These are phyloP conservation scores for Parachaetomium inaequale DNA, from an alignment of 495 filamentous ascomycete genomes.

Conservation along the genomic window DNA sequence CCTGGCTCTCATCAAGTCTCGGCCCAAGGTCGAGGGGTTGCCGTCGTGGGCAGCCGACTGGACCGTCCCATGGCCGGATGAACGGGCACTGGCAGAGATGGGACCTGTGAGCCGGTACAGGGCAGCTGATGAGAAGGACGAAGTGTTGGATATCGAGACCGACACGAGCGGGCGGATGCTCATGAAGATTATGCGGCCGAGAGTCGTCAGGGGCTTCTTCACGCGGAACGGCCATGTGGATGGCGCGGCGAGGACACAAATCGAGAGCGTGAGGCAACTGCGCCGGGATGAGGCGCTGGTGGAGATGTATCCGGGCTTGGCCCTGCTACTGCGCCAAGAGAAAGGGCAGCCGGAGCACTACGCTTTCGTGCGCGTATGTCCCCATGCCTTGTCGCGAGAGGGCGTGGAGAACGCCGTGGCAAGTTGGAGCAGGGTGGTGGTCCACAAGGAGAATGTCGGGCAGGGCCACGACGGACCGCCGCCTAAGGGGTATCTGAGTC, in stretches of 20 bases:
- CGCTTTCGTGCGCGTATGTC: conserved; percentile 19
- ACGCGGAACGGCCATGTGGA: conserved; percentile 16
- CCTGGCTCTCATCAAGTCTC: conserved; percentile 19
- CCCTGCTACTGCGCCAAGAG: conserved; percentile 14
- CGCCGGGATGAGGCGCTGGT: conserved; percentile 25
- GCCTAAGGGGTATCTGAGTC: conserved; percentile 11
- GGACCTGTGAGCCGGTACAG: conserved; percentile 6
- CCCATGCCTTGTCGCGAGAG: conserved; percentile 18
- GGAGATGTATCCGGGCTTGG: conserved; percentile 19
- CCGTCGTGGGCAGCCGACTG: conserved; percentile 25
- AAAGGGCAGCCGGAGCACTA: conserved; percentile 11
- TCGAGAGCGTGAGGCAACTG: conserved; percentile 18
- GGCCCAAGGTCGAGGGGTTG: background rate
- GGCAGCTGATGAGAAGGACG: conserved; percentile 11
- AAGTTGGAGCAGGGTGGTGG: conserved; percentile 19
- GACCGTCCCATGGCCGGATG: conserved; percentile 22
- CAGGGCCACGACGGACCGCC: background rate
- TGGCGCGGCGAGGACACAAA: background rate
- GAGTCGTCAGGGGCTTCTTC: conserved; percentile 21
- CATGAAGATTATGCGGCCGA: conserved; percentile 14
- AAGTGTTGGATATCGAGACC: background rate
- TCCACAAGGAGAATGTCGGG: conserved; percentile 8
- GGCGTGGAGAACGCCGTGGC: conserved; percentile 19
- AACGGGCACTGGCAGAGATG: conserved; percentile 4
- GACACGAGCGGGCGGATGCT: conserved; percentile 1